These are phyloP conservation scores for Batkoa obscura DNA, from an alignment of 371 early-diverging fungal genomes.

Conservation along the genomic window DNA sequence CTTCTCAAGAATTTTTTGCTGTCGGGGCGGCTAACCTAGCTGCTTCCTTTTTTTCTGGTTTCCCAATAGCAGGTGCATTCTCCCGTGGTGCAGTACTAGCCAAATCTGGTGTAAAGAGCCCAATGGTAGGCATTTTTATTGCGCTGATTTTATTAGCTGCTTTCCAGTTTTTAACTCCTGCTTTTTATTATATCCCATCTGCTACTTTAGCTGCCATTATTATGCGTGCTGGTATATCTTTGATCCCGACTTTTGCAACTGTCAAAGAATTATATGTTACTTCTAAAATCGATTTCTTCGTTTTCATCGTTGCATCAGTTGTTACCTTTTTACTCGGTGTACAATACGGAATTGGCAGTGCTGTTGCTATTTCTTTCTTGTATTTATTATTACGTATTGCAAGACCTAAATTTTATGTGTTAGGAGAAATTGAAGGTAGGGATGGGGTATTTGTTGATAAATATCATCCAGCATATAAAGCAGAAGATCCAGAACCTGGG, in stretches of 20 bases:
- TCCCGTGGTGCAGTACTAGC: slow-evolving; percentile 66
- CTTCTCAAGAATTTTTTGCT: slow-evolving; percentile 59
- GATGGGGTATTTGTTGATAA: slow-evolving; percentile 9
- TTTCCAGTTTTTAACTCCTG: slow-evolving; percentile 52
- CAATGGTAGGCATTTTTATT: slow-evolving; percentile 53
- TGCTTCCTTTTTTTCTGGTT: slow-evolving; percentile 61
- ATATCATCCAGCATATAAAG: not conserved
- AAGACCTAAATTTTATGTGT: slow-evolving; percentile 28
- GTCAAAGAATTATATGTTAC: slow-evolving; percentile 10
- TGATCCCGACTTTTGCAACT: slow-evolving; percentile 6
- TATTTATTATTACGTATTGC: slow-evolving; percentile 50
- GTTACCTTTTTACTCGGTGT: slow-evolving; percentile 46
- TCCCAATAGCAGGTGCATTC: slow-evolving; percentile 68
- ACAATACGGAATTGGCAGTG: slow-evolving; percentile 43
- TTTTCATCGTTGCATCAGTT: slow-evolving; percentile 26
- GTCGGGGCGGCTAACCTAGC: slow-evolving; percentile 60
- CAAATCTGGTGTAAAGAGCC: slow-evolving; percentile 54
- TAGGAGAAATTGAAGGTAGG: slow-evolving; percentile 13
- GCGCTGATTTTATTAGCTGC: slow-evolving; percentile 48
- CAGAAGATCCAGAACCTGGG: slow-evolving; percentile 24
- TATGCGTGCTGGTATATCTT: slow-evolving; percentile 33
- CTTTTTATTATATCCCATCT: slow-evolving; percentile 63
- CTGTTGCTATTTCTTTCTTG: slow-evolving; percentile 35
- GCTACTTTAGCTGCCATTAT: slow-evolving; percentile 58
- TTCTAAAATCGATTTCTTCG: slow-evolving; percentile 20